A percentile compares a stretch with the other conserved stretches of the same genome.
phyloP scores from a whole-genome alignment of 2,329 filamentous ascomycete genomes.

The Penicillium sp. region DNA sequence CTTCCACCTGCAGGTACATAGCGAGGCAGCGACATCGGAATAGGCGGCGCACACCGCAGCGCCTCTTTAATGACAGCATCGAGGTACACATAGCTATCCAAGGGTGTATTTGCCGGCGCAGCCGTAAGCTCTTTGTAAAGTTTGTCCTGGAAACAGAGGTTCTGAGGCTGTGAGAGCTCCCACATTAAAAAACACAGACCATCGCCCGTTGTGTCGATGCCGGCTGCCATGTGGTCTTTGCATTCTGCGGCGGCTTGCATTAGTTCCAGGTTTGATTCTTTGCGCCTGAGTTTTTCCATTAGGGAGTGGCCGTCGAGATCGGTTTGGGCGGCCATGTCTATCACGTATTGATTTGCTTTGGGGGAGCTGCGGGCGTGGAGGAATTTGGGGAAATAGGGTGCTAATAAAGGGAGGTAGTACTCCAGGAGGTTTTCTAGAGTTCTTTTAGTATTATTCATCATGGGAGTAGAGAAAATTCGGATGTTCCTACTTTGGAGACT shows the following conservation, averaged over 20 bases:
- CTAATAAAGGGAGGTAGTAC: conserved; percentile 56
- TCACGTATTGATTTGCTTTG: conserved; percentile 58
- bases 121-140: conserved; percentile 54
- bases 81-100: conserved; percentile 51
- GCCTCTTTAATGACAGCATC: conserved; percentile 64
- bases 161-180: conserved; percentile 63
- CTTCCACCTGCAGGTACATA: conserved; percentile 41
- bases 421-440: conserved; percentile 56
- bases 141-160: conserved; percentile 50
- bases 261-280: conserved; percentile 47
- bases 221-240: conserved; percentile 69
- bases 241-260: conserved; percentile 65
- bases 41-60: conserved; percentile 55
- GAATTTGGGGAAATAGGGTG: conserved; percentile 48
- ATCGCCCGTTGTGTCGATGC: conserved; percentile 70
- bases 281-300: conserved; percentile 58
- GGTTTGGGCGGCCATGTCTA: conserved; percentile 49
- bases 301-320: conserved; percentile 57
- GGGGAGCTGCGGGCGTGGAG: conserved; percentile 58
- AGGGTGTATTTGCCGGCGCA: conserved; percentile 40
- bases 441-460: neutral
- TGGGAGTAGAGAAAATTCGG: neutral
- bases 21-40: conserved; percentile 53
- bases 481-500: conserved; percentile 60
- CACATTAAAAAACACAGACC: conserved; percentile 69